Conservation (phyloP, 1,284 basidiomycete species). For the Exobasidium rhododendri region DNA sequence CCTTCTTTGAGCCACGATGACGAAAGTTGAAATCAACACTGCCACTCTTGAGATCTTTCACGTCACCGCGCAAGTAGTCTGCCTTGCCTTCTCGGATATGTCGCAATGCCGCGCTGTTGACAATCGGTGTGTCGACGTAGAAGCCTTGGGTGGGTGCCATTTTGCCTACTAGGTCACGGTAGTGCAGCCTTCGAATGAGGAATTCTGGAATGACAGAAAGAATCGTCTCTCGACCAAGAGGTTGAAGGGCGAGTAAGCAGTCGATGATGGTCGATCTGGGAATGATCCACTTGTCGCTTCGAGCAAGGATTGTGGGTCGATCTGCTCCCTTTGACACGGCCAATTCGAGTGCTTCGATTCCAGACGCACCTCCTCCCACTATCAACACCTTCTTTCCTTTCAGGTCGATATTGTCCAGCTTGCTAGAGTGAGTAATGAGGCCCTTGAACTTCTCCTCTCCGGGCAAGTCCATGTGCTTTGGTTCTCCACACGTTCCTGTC, state of each 20-base stretch:
- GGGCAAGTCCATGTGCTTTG: slow-evolving; percentile 60
- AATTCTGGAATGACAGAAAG: slow-evolving; percentile 59
- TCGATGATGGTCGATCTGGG: slow-evolving; percentile 61
- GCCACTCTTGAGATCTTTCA: slow-evolving; percentile 57
- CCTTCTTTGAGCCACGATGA: slow-evolving; percentile 49
- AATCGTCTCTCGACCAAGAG: slow-evolving; percentile 60
- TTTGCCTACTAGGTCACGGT: slow-evolving; percentile 60
- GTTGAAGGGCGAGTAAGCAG: slow-evolving; percentile 62
- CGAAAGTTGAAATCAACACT: slow-evolving; percentile 58
- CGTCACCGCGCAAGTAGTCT: slow-evolving; percentile 63
- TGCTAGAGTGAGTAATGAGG: slow-evolving; percentile 62
- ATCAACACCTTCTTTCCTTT: slow-evolving; percentile 58
- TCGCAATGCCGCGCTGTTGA: slow-evolving; percentile 63
- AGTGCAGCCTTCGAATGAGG: slow-evolving; percentile 61
- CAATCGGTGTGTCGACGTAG: slow-evolving; percentile 56
- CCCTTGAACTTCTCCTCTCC: slow-evolving; percentile 60
- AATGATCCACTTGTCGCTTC: slow-evolving; percentile 51
- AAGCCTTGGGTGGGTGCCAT: slow-evolving; percentile 49
- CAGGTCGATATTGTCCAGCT: slow-evolving; percentile 59
- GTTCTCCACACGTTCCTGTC: slow-evolving; percentile 64
- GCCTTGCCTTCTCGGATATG: slow-evolving; percentile 61
- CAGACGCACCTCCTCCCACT: slow-evolving; percentile 64
- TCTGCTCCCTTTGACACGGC: slow-evolving; percentile 58
- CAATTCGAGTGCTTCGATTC: slow-evolving; percentile 64
- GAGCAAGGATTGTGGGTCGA: slow-evolving; percentile 60